A percentile compares a stretch with the other conserved stretches of the same genome.
phyloP scores from a whole-genome alignment of 202 grass and related monocot species.

The Panicum virgatum region DNA sequence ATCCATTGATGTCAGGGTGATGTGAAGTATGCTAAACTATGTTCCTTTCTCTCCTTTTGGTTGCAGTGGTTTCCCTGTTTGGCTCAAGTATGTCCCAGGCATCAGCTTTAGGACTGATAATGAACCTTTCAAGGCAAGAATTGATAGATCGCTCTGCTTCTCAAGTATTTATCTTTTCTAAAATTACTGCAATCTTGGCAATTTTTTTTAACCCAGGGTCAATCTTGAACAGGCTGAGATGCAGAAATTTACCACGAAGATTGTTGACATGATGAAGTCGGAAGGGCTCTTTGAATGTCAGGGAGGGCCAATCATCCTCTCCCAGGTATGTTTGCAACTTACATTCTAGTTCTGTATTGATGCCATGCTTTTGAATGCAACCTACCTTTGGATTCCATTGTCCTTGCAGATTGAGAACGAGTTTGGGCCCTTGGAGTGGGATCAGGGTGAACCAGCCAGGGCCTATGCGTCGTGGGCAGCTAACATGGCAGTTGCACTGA shows the following conservation, averaged over 20 bases:
- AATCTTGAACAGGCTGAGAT: slow-evolving; percentile 69
- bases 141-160: slow-evolving; percentile 3
- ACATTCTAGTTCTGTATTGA: slow-evolving; percentile 14
- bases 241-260: slow-evolving; percentile 87
- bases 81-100: slow-evolving; percentile 97
- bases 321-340: slow-evolving; percentile 60
- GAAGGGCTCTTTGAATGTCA: slow-evolving; percentile 90
- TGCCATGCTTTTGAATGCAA: slow-evolving; percentile 31
- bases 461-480: slow-evolving; percentile 81
- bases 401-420: slow-evolving; percentile 94
- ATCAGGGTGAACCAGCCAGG: slow-evolving; percentile 80
- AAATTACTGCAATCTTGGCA: not conserved
- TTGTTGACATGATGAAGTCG: slow-evolving; percentile 90
- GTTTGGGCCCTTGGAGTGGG: slow-evolving; percentile 89
- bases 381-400: slow-evolving; percentile 5
- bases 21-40: slow-evolving; percentile 40
- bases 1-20: not conserved
- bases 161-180: slow-evolving; percentile 7
- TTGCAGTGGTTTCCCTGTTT: slow-evolving; percentile 91
- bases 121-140: slow-evolving; percentile 89
- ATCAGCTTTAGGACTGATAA: slow-evolving; percentile 96
- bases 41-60: not conserved
- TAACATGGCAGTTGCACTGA: slow-evolving; percentile 73
- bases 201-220: not conserved
- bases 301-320: slow-evolving; percentile 92